A percentile compares a stretch with the other conserved stretches of the same genome.
These are phyloP conservation scores for Perkinsela sp. DNA, from an alignment of 208 protist genomes.

Conservation along the genomic window DNA sequence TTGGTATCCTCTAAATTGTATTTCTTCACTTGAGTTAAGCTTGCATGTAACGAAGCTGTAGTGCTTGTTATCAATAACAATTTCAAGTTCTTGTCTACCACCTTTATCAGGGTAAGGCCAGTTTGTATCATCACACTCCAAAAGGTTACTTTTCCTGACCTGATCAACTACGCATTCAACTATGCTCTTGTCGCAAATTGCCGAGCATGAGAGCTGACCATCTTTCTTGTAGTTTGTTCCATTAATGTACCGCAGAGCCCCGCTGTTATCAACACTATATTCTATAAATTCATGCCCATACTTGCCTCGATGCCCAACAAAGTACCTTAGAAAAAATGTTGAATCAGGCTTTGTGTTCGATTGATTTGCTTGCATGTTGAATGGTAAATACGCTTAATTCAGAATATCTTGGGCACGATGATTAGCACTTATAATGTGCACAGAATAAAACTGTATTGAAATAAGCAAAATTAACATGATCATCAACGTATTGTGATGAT, in stretches of 20 bases:
- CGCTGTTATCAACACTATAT: conserved; percentile 39
- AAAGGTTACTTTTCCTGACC: conserved; percentile 22
- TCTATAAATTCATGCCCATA: conserved; percentile 65
- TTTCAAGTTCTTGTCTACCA: conserved; percentile 50
- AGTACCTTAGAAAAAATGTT: conserved; percentile 37
- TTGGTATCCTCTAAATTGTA: conserved; percentile 14
- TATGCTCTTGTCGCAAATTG: conserved; percentile 23
- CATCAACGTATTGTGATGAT: too few species aligned
- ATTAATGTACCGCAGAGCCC: conserved; percentile 47
- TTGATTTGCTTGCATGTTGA: too few species aligned
- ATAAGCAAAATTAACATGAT: too few species aligned
- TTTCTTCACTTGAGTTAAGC: conserved; percentile 33
- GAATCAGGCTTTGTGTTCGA: too few species aligned
- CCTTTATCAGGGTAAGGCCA: conserved; percentile 53
- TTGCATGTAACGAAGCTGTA: conserved; percentile 58
- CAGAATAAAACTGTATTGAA: too few species aligned
- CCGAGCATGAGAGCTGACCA: conserved; percentile 57
- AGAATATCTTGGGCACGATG: too few species aligned
- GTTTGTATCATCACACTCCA: conserved; percentile 31
- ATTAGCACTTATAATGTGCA: too few species aligned
- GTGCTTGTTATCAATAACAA: conserved; percentile 48
- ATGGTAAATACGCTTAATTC: too few species aligned
- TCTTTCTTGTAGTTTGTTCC: conserved; percentile 60
- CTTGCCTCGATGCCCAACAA: conserved; percentile 40
- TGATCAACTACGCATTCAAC: conserved; percentile 33